Conservation (phyloP, 192 early-diverging fungal species). For the Coemansia sp. region DNA sequence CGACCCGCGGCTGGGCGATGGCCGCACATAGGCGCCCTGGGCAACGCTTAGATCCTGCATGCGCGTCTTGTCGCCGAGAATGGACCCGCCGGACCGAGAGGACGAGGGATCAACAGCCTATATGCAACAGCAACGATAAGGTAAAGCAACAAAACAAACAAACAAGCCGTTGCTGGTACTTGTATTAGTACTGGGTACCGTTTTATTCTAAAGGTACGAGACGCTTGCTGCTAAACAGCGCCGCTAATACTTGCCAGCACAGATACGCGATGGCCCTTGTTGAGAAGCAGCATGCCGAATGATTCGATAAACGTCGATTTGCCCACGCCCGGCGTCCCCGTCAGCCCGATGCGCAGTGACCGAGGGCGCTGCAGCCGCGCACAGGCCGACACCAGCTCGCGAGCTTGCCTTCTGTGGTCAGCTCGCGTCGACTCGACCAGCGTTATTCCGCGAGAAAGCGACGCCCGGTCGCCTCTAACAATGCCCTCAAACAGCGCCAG, state of each 20-base stretch:
- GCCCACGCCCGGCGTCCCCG: conserved; percentile 77
- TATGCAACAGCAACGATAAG: not conserved
- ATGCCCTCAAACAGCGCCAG: conserved; percentile 32
- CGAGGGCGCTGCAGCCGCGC: conserved; percentile 32
- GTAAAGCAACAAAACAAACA: too few relatives aligned
- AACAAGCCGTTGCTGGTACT: too few relatives aligned
- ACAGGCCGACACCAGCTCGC: conserved; percentile 60
- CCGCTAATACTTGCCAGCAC: conserved; percentile 55
- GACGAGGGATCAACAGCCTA: conserved; percentile 85
- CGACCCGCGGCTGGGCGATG: conserved; percentile 71
- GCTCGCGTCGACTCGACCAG: conserved; percentile 65
- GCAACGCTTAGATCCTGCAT: conserved; percentile 71
- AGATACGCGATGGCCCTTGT: conserved; percentile 66
- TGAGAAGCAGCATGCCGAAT: conserved; percentile 72
- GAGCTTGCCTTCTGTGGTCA: conserved; percentile 61
- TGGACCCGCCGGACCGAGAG: conserved; percentile 73
- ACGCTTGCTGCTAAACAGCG: not conserved
- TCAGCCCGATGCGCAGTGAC: conserved; percentile 73
- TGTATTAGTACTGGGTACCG: too few relatives aligned
- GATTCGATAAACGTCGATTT: conserved; percentile 86
- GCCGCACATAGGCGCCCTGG: conserved; percentile 68
- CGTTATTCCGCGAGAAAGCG: conserved; percentile 39
- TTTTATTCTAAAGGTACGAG: not conserved
- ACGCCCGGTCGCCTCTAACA: conserved; percentile 22
- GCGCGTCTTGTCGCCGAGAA: conserved; percentile 82